These are phyloP conservation scores for Fusarium clavum DNA, from an alignment of 2,329 filamentous ascomycete species.

Conservation along the genomic window DNA sequence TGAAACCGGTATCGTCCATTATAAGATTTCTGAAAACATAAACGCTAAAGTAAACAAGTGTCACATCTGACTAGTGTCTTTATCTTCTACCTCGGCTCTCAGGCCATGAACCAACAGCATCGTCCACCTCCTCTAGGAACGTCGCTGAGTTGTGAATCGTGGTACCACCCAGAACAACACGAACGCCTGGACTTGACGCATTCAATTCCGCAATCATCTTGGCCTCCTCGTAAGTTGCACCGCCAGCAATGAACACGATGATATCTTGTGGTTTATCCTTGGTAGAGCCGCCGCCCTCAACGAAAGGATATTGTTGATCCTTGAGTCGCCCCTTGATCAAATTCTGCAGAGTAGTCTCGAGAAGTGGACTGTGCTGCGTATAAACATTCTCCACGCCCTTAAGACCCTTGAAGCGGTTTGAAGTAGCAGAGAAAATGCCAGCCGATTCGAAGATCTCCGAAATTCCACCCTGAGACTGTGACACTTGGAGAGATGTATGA, in stretches of 20 bases:
- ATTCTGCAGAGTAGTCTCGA: slow-evolving; percentile 90
- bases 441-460: slow-evolving; percentile 92
- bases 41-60: slow-evolving; percentile 10
- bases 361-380: slow-evolving; percentile 91
- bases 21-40: not conserved
- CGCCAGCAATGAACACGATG: slow-evolving; percentile 92
- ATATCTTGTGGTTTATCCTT: slow-evolving; percentile 97
- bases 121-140: slow-evolving; percentile 92
- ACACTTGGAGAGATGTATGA: slow-evolving; percentile 85
- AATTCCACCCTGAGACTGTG: slow-evolving; percentile 80
- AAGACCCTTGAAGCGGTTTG: slow-evolving; percentile 89
- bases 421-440: slow-evolving; percentile 89
- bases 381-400: slow-evolving; percentile 99
- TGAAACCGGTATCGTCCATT: not conserved
- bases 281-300: slow-evolving; percentile 87
- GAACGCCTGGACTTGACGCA: slow-evolving; percentile 85
- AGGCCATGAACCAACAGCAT: slow-evolving; percentile 88
- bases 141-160: slow-evolving; percentile 86
- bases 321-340: slow-evolving; percentile 90
- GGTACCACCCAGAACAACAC: slow-evolving; percentile 90
- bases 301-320: slow-evolving; percentile 91
- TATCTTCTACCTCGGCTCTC: slow-evolving; percentile 60
- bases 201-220: slow-evolving; percentile 97
- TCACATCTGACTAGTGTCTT: not conserved
- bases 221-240: slow-evolving; percentile 95